Conservation (phyloP, 371 early-diverging fungal species). For the Apophysomyces variabilis region DNA sequence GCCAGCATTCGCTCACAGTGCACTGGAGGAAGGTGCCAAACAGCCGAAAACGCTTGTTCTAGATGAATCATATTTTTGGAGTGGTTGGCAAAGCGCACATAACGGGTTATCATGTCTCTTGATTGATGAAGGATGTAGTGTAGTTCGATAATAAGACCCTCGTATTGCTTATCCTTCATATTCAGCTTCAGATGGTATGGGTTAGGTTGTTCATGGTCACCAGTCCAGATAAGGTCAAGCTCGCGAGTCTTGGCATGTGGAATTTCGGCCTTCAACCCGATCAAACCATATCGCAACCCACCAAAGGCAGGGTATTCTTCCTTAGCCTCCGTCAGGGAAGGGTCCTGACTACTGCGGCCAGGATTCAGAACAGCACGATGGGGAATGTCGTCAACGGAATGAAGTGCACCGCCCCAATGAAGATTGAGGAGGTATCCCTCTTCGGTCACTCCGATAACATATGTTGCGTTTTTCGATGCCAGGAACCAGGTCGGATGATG, state of each 20-base stretch:
- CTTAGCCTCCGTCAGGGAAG: conserved; percentile 32
- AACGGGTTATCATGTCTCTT: conserved; percentile 36
- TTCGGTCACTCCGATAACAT: conserved; percentile 38
- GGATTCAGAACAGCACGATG: conserved; percentile 12
- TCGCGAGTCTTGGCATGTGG: conserved; percentile 36
- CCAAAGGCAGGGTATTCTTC: conserved; percentile 51
- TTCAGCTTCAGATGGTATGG: conserved; percentile 13
- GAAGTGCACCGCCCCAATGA: conserved; percentile 43
- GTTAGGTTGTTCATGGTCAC: conserved; percentile 1
- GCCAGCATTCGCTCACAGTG: conserved; percentile 28
- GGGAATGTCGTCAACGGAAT: conserved; percentile 22
- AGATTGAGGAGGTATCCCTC: conserved; percentile 33
- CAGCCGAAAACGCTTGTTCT: conserved; percentile 34
- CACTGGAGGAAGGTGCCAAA: conserved; percentile 37
- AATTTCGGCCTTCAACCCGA: conserved; percentile 29
- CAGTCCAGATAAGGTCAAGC: conserved; percentile 26
- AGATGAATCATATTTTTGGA: conserved; percentile 18
- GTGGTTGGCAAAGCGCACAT: conserved; percentile 21
- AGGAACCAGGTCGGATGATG: conserved; percentile 36
- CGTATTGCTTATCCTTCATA: conserved; percentile 24
- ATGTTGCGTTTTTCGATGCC: conserved; percentile 32
- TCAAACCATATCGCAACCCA: conserved; percentile 41
- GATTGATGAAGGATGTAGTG: conserved; percentile 34
- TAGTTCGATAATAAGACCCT: conserved; percentile 24
- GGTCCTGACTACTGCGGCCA: conserved; percentile 33